phyloP scores from a whole-genome alignment of 192 early-diverging fungal genomes.

The Coemansia sp. region DNA sequence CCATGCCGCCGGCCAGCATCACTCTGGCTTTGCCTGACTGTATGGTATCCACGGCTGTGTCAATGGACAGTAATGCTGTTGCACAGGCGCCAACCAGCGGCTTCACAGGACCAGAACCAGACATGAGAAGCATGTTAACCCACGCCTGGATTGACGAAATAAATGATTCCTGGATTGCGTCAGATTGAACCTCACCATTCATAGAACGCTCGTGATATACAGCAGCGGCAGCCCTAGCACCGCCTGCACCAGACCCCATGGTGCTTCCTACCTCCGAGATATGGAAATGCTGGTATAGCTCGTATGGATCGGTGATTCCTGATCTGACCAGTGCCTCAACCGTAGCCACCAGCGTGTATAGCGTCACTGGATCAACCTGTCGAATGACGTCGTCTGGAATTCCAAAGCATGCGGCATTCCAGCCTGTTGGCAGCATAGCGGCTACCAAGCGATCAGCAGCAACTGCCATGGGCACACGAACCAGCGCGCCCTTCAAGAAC shows the following conservation, averaged over 20 bases:
- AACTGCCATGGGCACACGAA: conserved; percentile 87
- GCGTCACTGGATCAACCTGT: conserved; percentile 87
- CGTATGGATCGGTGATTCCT: conserved; percentile 95
- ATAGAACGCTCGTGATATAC: conserved; percentile 72
- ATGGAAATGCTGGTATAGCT: conserved; percentile 94
- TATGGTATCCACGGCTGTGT: conserved; percentile 85
- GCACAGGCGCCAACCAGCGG: conserved; percentile 81
- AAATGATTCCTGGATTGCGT: conserved; percentile 89
- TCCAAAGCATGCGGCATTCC: conserved; percentile 86
- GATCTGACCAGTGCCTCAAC: conserved; percentile 86
- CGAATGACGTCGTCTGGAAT: conserved; percentile 84
- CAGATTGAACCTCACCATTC: conserved; percentile 77
- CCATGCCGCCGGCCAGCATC: conserved; percentile 86
- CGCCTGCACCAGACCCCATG: conserved; percentile 85
- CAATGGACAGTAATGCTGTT: conserved; percentile 85
- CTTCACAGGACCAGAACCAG: conserved; percentile 86
- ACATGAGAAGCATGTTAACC: conserved; percentile 93
- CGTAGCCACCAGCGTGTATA: conserved; percentile 82
- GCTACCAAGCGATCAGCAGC: conserved; percentile 78
- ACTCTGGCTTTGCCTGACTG: conserved; percentile 86
- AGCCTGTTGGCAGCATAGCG: conserved; percentile 91
- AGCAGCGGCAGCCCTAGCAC: conserved; percentile 62
- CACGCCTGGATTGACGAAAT: conserved; percentile 95
- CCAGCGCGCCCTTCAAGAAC: conserved; percentile 55
- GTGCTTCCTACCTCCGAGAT: conserved; percentile 91